Evolutionary conservation across 495 filamentous ascomycete genomes (phyloP).

Genomic region (Podospora australis): DNA sequence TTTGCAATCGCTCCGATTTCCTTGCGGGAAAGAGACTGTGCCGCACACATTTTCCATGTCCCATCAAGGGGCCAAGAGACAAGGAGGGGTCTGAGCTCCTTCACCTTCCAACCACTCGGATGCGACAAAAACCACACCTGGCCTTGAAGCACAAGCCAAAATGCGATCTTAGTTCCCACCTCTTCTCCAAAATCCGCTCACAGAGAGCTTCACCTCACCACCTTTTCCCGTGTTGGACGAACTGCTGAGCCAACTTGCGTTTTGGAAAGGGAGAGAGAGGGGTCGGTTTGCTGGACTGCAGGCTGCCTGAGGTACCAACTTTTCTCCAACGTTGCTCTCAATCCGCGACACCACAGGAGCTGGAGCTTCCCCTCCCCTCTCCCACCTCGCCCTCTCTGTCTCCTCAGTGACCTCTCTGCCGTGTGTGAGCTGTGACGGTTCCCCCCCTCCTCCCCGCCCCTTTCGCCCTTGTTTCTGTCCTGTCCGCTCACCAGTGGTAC

Average conservation of each 20-base stretch:
- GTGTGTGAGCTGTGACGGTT: background rate
- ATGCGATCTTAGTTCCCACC: constrained; percentile 2
- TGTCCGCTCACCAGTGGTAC: constrained; percentile 27
- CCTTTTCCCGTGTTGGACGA: too few relatives aligned
- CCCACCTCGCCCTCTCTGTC: constrained; percentile 13
- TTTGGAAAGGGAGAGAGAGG: too few relatives aligned
- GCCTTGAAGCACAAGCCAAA: background rate
- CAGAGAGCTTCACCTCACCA: too few relatives aligned
- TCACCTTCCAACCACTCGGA: constrained; percentile 9
- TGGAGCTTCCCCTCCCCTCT: constrained; percentile 23
- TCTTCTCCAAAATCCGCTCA: background rate
- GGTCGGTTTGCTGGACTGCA: too few relatives aligned
- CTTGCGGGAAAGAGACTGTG: background rate
- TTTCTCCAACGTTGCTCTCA: constrained; percentile 10
- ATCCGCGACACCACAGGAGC: constrained; percentile 2
- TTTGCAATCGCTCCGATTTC: background rate
- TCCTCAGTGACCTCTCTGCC: background rate
- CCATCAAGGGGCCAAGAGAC: background rate
- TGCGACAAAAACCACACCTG: background rate
- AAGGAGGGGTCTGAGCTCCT: constrained; percentile 16
- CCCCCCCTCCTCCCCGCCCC: constrained; percentile 19
- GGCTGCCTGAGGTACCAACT: constrained; percentile 16
- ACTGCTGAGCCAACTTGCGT: too few relatives aligned
- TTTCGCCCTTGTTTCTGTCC: constrained; percentile 11
- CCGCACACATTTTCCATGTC: background rate